Evolutionary conservation across 495 filamentous ascomycete species (phyloP).

Genomic region (Hypoxylon fuscum): DNA sequence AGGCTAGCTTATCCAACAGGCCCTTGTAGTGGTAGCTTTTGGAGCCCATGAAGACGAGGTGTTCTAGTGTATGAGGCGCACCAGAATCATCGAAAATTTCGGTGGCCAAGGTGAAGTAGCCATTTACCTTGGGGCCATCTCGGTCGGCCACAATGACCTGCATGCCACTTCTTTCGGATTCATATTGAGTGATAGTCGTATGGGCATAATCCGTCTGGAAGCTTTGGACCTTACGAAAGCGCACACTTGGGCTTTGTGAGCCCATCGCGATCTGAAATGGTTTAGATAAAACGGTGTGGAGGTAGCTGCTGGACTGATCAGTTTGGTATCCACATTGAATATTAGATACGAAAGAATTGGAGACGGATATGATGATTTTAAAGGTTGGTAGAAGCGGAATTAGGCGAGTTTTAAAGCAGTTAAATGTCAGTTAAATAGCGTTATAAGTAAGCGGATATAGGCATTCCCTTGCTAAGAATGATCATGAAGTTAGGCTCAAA

Average conservation of each 20-base stretch:
- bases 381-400: slow-evolving; percentile 11
- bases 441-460: slow-evolving; percentile 21
- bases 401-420: slow-evolving; percentile 6
- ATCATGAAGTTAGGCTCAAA: slow-evolving; percentile 6
- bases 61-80: slow-evolving; percentile 94
- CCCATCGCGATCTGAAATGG: slow-evolving; percentile 46
- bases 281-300: slow-evolving; percentile 30
- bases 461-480: slow-evolving; percentile 1
- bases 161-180: slow-evolving; percentile 87
- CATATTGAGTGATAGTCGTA: slow-evolving; percentile 82
- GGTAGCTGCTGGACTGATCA: slow-evolving; percentile 33
- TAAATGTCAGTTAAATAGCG: slow-evolving; percentile 1
- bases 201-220: slow-evolving; percentile 91
- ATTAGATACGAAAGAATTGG: not conserved
- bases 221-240: slow-evolving; percentile 84
- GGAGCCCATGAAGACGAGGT: slow-evolving; percentile 97
- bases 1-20: slow-evolving; percentile 90
- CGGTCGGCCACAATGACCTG: slow-evolving; percentile 89
- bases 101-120: slow-evolving; percentile 94
- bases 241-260: slow-evolving; percentile 45
- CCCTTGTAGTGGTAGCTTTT: slow-evolving; percentile 95
- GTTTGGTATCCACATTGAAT: slow-evolving; percentile 11
- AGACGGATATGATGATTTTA: not conserved
- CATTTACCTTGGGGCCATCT: slow-evolving; percentile 91
- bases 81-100: slow-evolving; percentile 98